Evolutionary conservation across 192 early-diverging fungal genomes (phyloP), one percentile per base, ranked within the genome.

Genomic region (Dispira parvispora): DNA sequence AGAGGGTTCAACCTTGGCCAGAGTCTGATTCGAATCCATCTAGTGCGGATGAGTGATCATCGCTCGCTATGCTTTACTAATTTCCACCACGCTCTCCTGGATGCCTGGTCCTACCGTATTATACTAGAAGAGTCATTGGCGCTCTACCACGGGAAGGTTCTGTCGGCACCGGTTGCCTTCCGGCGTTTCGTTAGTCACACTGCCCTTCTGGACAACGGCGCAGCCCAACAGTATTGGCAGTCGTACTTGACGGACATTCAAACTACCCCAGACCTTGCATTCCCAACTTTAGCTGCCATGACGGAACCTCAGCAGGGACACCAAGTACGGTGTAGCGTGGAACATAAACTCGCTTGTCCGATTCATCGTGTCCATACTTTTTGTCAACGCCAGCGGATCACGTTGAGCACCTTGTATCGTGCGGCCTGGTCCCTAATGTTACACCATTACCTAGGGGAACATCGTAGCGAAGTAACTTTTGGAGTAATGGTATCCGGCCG

Each of bases 61-160:
- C 57, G 11, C 2, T 43, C n/a, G 5, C 26, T 18, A 3, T 21
- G 32, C 1, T 61, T 61, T 38, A 18, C 45, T 0, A 44, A 38
- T 20, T 61, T 45, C 42, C 58, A 61, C 43, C 58, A 61, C n/a
- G 58, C 58, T 20, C 58, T 61, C 12, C 38, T 61, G 9, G 58
- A 61, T 44, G 58, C 58, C 38, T 61, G 58, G 58, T 61, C 58
- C 12, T 23, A 6, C 43, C 4, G 28, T 5, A 43, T 61, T 25
- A 21, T 61, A 9, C 2, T 44, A 44, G 14, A 8, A 0, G 42
- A 61, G 8, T 11, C 25, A 0, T 6, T 61, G 32, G 58, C 23
- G 10, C 58, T 43, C 3, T 61, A 61, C 58, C 58, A 61, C 16
- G 43, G 43, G 2, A 16, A 61, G n/a, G 18, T 44, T 0, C 18